Evolutionary conservation across 768 basidiomycete genomes (phyloP).

Genomic region (Lentinula aciculospora): DNA sequence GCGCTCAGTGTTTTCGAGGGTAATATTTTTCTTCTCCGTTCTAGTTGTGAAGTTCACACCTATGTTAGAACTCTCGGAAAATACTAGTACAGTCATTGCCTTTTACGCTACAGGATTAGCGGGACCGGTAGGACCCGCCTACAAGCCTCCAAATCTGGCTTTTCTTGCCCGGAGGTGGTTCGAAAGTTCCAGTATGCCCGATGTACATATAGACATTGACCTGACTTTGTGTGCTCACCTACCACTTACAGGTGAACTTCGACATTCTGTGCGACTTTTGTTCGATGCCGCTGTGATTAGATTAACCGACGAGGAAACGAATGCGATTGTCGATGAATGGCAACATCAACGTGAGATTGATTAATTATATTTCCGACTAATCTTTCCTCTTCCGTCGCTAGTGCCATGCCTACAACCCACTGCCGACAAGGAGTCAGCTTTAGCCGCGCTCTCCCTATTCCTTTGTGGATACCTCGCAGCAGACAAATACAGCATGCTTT

Average conservation of each 20-base stretch:
- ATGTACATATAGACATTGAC: neutral
- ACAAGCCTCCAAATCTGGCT: slow-evolving; percentile 63
- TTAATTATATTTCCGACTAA: neutral
- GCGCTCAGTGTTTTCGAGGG: slow-evolving; percentile 74
- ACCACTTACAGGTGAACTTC: slow-evolving; percentile 53
- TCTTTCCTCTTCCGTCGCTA: slow-evolving; percentile 17
- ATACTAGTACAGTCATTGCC: slow-evolving; percentile 66
- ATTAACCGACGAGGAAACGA: slow-evolving; percentile 64
- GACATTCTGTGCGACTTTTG: slow-evolving; percentile 68
- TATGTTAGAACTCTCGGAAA: slow-evolving; percentile 56
- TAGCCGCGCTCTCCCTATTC: slow-evolving; percentile 67
- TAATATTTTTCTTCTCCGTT: slow-evolving; percentile 13
- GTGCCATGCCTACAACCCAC: slow-evolving; percentile 61
- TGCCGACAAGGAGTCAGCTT: slow-evolving; percentile 50
- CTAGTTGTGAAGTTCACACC: neutral
- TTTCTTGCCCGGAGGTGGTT: slow-evolving; percentile 76
- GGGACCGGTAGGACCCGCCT: slow-evolving; percentile 51
- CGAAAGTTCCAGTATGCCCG: slow-evolving; percentile 55
- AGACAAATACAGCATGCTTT: slow-evolving; percentile 73
- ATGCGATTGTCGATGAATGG: slow-evolving; percentile 53
- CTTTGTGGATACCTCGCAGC: slow-evolving; percentile 80
- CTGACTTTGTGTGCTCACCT: slow-evolving; percentile 6
- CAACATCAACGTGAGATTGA: slow-evolving; percentile 51
- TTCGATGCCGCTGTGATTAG: slow-evolving; percentile 72
- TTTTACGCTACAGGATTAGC: slow-evolving; percentile 77